Evolutionary conservation across 139 green algal species (phyloP).

Genomic region (Auxenochlorella protothecoides): DNA sequence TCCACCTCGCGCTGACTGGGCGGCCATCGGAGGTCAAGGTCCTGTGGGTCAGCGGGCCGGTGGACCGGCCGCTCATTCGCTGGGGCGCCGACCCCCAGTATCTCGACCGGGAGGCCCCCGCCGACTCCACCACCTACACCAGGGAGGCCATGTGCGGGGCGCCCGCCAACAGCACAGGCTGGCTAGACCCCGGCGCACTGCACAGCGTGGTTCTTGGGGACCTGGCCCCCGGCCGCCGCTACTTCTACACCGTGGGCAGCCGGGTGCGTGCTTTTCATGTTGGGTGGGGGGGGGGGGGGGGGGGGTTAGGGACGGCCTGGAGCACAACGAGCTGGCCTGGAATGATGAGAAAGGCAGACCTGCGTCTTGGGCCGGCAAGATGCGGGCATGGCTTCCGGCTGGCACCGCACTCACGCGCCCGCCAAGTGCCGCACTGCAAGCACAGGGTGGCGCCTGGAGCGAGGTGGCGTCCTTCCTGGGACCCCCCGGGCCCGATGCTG

Average conservation of each 20-base stretch:
- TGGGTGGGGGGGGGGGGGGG: neutral
- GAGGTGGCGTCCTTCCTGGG: constrained; percentile 6
- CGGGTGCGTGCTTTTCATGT: no score
- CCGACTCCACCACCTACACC: constrained; percentile 12
- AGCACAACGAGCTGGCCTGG: no score
- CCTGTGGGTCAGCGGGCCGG: constrained; percentile 10
- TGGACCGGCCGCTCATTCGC: constrained; percentile 1
- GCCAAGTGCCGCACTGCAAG: no score
- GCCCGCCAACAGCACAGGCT: constrained; percentile 27
- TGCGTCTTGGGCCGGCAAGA: neutral
- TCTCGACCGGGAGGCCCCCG: constrained; percentile 2
- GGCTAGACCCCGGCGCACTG: constrained; percentile 24
- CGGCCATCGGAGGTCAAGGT: constrained; percentile 9
- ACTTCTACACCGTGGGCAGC: constrained; percentile 18
- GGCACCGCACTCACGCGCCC: neutral
- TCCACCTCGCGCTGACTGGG: constrained; percentile 16
- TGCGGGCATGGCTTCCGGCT: neutral
- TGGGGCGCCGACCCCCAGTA: neutral
- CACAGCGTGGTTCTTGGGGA: constrained; percentile 29
- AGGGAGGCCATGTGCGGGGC: constrained; percentile 38
- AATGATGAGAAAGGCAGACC: neutral
- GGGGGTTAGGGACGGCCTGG: neutral
- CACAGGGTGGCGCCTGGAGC: constrained; percentile 9
- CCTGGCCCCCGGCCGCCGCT: constrained; percentile 24
- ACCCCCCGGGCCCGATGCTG: constrained; percentile 1